These are phyloP conservation scores for Helianthus annuus DNA, from an alignment of 129 eudicot species.

Conservation along the genomic window HanXRQr2.0-SUNRISE NC_035447.2:139948157-139948656, in stretches of 20 bases:
- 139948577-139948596: constrained; percentile 40
- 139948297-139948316: constrained; percentile 71
- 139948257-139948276: constrained; percentile 6
- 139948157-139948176: constrained; percentile 90
- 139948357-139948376: constrained; percentile 9
- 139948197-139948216: not conserved
- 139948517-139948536: not conserved
- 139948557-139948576: constrained; percentile 17
- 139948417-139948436: constrained; percentile 5
- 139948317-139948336: constrained; percentile 76
- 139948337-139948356: constrained; percentile 12
- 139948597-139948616: constrained; percentile 83
- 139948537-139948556: constrained; percentile 6
- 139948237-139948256: not conserved
- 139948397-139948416: too few species aligned
- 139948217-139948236: not conserved
- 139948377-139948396: not conserved
- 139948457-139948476: constrained; percentile 73
- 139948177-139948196: constrained; percentile 86
- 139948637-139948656: constrained; percentile 66
- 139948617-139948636: constrained; percentile 87
- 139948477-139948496: constrained; percentile 76
- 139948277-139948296: constrained; percentile 83
- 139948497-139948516: not conserved
- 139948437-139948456: constrained; percentile 50